Evolutionary conservation across 805 yeast genomes (phyloP).

Genomic region (Ogataea degrootiae): DNA sequence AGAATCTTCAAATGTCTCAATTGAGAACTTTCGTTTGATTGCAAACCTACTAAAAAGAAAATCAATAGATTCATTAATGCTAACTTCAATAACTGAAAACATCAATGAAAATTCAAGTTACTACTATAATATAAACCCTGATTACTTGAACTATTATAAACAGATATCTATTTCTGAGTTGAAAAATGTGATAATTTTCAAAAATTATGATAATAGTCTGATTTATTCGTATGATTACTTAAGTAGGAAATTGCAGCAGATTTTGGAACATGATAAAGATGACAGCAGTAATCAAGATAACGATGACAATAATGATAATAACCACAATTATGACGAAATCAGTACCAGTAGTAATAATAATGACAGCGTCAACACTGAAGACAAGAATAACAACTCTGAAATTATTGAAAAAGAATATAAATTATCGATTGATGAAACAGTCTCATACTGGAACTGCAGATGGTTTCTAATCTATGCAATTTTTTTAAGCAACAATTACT

Average conservation of each 20-base stretch:
- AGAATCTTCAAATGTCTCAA: neutral
- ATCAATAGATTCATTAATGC: conserved; percentile 14
- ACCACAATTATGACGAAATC: conserved; percentile 2
- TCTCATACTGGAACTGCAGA: conserved; percentile 27
- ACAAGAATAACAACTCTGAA: too few relatives aligned
- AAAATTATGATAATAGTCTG: conserved; percentile 17
- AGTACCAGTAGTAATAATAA: neutral
- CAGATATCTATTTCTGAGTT: conserved; percentile 14
- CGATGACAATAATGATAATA: neutral
- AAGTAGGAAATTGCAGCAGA: conserved; percentile 16
- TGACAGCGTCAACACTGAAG: too few relatives aligned
- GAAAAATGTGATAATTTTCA: conserved; percentile 14
- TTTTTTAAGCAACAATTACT: conserved; percentile 23
- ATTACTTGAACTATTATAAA: conserved; percentile 10
- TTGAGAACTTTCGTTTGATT: conserved; percentile 10
- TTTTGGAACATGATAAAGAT: conserved; percentile 16
- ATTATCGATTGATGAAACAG: conserved; percentile 15
- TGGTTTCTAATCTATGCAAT: conserved; percentile 25
- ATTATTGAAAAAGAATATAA: neutral
- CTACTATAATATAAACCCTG: conserved; percentile 17
- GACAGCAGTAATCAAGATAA: conserved; percentile 16
- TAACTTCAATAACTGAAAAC: conserved; percentile 14
- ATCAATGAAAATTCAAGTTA: conserved; percentile 16
- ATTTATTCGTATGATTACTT: conserved; percentile 9
- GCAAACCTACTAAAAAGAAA: conserved; percentile 8